Evolutionary conservation across 2,329 filamentous ascomycete genomes (phyloP).

Genomic region (Cladosporium halotolerans): DNA sequence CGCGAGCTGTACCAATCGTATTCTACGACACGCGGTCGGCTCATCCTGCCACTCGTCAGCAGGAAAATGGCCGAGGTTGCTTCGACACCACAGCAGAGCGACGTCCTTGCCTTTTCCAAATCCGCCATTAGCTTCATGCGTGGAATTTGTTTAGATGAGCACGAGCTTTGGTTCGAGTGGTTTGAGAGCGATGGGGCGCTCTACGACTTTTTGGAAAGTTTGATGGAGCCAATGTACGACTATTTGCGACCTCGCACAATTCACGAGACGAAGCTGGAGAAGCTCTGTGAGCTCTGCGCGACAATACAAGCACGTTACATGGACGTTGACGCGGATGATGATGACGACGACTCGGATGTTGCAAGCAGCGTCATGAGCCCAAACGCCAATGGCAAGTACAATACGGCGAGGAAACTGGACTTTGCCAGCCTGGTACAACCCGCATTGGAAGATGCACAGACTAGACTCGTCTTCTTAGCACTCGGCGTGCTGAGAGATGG

Average conservation of each 20-base stretch:
- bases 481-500: slow-evolving; percentile 58
- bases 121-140: slow-evolving; percentile 60
- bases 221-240: slow-evolving; percentile 63
- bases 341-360: slow-evolving; percentile 47
- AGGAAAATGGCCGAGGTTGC: slow-evolving; percentile 55
- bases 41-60: slow-evolving; percentile 56
- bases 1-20: slow-evolving; percentile 61
- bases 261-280: slow-evolving; percentile 59
- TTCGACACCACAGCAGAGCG: slow-evolving; percentile 54
- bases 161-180: slow-evolving; percentile 61
- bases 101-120: slow-evolving; percentile 59
- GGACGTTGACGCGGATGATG: slow-evolving; percentile 44
- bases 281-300: slow-evolving; percentile 61
- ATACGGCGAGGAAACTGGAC: slow-evolving; percentile 40
- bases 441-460: slow-evolving; percentile 62
- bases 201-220: slow-evolving; percentile 60
- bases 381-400: slow-evolving; percentile 14
- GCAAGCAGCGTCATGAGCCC: slow-evolving; percentile 17
- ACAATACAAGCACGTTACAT: slow-evolving; percentile 61
- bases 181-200: slow-evolving; percentile 57
- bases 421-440: slow-evolving; percentile 58
- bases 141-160: slow-evolving; percentile 61
- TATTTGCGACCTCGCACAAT: slow-evolving; percentile 59
- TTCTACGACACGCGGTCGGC: slow-evolving; percentile 50
- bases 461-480: slow-evolving; percentile 59